Base-by-base conservation (phyloP, 225 moss, liverwort and hornwort species). In the Sphagnum contortum region DNA sequence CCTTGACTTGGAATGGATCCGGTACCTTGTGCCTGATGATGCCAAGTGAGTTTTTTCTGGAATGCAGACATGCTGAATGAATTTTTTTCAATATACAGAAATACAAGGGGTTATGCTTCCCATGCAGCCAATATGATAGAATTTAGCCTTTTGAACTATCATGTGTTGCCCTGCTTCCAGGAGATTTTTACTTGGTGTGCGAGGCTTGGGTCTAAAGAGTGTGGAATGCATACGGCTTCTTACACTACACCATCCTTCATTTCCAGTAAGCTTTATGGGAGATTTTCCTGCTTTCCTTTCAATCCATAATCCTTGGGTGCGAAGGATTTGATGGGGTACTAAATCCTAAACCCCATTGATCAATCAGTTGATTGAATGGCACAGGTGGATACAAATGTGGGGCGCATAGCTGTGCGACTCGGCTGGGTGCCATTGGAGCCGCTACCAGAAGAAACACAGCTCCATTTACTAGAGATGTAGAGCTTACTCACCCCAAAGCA, bases 391-490 rank as follows among this genome's bases (percentile, higher is more conserved):
- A 93, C 93, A 6, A 99, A 99, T 54, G 98, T 99, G 63, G 98
- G 93, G 2, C 89, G 98, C 57, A 93, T 99, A 4, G 83, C 83
- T 57, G 98, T 99, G 80, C 88, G 98, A 71, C 70, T 99, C 60
- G 98, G 98, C 49, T 99, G 98, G 98, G 98, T 99, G 70, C 98
- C 98, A 0, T 67, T 99, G 61, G 91, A 93, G 62, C 91, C 90
- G 2, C 62, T 94, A 5, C 93, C 91, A 6, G 91, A 89, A 50
- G 84, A 87, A 49, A 64, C 91, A 44, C 83, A 86, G 48, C 67
- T 99, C 49, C 91, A 93, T 83, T 72, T 91, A n/a, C 63, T 99
- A 55, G 93, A 99, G 57, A 9, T 86, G 98, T 99, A 82, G 87
- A 92, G 29, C 29, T 29, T 29, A 29, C 29, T 29, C 29, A 29